Conservation (phyloP, 2,329 filamentous ascomycete genomes). For the Macrophomina phaseolina region DNA sequence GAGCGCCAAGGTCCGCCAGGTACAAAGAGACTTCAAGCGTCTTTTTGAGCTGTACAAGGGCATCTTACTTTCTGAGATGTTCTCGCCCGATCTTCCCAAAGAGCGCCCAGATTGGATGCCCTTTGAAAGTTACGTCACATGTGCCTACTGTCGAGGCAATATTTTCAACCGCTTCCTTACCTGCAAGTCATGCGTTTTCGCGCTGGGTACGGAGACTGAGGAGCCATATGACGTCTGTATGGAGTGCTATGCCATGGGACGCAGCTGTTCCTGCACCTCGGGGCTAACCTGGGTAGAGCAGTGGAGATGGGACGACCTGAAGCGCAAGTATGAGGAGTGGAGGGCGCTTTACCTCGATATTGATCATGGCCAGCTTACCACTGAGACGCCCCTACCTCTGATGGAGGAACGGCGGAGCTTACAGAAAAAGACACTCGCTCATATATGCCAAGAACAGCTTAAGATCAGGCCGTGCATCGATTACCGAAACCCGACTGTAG, state of each 20-base stretch:
- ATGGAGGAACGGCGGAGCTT: slow-evolving; percentile 70
- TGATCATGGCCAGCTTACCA: slow-evolving; percentile 69
- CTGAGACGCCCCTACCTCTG: slow-evolving; percentile 72
- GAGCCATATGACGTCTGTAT: slow-evolving; percentile 96
- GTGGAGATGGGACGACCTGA: slow-evolving; percentile 81
- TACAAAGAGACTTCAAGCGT: slow-evolving; percentile 82
- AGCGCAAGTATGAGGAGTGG: slow-evolving; percentile 82
- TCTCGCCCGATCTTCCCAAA: slow-evolving; percentile 65
- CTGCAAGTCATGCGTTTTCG: slow-evolving; percentile 80
- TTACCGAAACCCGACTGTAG: slow-evolving; percentile 65
- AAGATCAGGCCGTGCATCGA: slow-evolving; percentile 81
- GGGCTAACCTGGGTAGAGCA: slow-evolving; percentile 91
- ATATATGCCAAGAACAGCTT: slow-evolving; percentile 93
- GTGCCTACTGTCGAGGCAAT: slow-evolving; percentile 93
- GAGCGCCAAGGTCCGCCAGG: slow-evolving; percentile 64
- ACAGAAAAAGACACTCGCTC: slow-evolving; percentile 80
- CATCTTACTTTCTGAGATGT: slow-evolving; percentile 85
- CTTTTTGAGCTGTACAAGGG: slow-evolving; percentile 79
- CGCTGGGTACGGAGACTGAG: slow-evolving; percentile 70
- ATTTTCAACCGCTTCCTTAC: slow-evolving; percentile 97
- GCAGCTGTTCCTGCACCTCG: slow-evolving; percentile 88
- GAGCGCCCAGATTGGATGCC: slow-evolving; percentile 78
- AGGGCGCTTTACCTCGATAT: slow-evolving; percentile 76
- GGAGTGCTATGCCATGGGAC: slow-evolving; percentile 98
- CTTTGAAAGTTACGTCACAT: slow-evolving; percentile 91